Evolutionary conservation across 2,329 filamentous ascomycete genomes (phyloP), one percentile per base, ranked within the genome.

Genomic region (Sclerotiophoma versabilis): DNA sequence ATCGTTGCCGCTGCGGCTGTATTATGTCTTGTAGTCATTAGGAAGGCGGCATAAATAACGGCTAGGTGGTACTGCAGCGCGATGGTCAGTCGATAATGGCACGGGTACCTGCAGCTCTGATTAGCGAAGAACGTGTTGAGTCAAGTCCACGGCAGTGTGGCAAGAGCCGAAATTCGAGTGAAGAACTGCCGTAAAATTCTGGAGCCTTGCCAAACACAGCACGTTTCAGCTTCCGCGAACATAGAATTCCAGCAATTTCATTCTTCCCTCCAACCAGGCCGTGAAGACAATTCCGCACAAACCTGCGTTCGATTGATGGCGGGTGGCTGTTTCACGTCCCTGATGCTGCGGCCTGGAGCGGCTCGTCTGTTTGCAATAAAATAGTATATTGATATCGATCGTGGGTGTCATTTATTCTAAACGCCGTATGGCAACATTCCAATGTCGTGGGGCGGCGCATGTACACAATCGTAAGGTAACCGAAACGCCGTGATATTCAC

Each of bases 91-190:
- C 36, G 19, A 46, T 36, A 23, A 23, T 15, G 14, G 42, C 42
- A 20, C 50, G 37, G 50, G 50, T 48, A 54, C 50, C 50, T 48
- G 44, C 37, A 54, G 29, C 23, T 30, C 26, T 36, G 3, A 26
- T 33, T 33, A 48, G 32, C 26, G 44, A 43, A n/a, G 19, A 10
- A 23, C 17, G 25, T n/a, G n/a, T 45, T 12, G 15, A 34, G 41
- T 33, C 34, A 26, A 33, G 14, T 14, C 4, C 32, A 43, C 25
- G 15, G 38, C 25, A 41, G 29, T 17, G 8, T 26, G 30, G 30
- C 20, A 44, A 32, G 19, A 33, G 33, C 37, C 25, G 26, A 43
- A 10, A 48, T 32, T 25, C 15, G 11, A 29, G 11, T 19, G n/a
- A 14, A 25, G 5, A 49, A 39, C 23, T 33, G 34, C 34, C 41